These are phyloP conservation scores for Musa schizocarpa DNA, from an alignment of 176 grass and related monocot species.

Conservation along the genomic window DNA sequence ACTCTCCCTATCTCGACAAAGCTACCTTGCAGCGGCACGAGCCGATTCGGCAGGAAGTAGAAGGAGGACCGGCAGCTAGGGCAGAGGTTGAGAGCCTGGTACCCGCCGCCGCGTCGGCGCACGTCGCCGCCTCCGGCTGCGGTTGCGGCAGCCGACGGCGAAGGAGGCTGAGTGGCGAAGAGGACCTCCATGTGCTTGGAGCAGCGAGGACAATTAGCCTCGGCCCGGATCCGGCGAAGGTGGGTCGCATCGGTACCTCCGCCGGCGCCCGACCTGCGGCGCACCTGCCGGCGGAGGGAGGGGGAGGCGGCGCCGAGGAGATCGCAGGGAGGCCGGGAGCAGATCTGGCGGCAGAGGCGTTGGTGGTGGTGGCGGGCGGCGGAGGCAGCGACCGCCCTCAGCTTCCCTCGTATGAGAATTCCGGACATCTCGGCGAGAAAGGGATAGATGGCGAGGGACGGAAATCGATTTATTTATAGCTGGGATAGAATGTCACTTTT, in stretches of 20 bases:
- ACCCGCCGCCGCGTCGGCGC: conserved; percentile 4
- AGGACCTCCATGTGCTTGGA: conserved; percentile 43
- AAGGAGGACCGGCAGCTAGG: conserved; percentile 43
- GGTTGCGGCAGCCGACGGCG: not conserved
- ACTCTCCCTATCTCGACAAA: conserved; percentile 52
- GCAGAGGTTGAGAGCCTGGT: conserved; percentile 39
- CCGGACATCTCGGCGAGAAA: conserved; percentile 10
- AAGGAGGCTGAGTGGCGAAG: conserved; percentile 34
- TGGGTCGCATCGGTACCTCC: not conserved
- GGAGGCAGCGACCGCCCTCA: conserved; percentile 34
- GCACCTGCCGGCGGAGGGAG: not conserved
- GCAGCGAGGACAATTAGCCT: conserved; percentile 60
- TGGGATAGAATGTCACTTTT: not conserved
- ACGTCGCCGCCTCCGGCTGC: not conserved
- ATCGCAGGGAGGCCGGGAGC: conserved; percentile 6
- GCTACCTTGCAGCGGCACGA: conserved; percentile 54
- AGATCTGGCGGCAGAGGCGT: conserved; percentile 8
- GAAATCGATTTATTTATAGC: not conserved
- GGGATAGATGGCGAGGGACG: conserved; percentile 27
- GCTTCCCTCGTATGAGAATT: conserved; percentile 10
- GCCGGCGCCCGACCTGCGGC: not conserved
- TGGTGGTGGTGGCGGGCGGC: conserved; percentile 15
- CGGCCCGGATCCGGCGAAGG: conserved; percentile 36
- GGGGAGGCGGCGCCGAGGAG: not conserved
- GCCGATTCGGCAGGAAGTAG: conserved; percentile 54